A percentile compares a stretch with the other conserved stretches of the same genome.
Evolutionary conservation across 2,329 filamentous ascomycete genomes (phyloP).

Genomic region (Tolypocladium pustulatum): DNA sequence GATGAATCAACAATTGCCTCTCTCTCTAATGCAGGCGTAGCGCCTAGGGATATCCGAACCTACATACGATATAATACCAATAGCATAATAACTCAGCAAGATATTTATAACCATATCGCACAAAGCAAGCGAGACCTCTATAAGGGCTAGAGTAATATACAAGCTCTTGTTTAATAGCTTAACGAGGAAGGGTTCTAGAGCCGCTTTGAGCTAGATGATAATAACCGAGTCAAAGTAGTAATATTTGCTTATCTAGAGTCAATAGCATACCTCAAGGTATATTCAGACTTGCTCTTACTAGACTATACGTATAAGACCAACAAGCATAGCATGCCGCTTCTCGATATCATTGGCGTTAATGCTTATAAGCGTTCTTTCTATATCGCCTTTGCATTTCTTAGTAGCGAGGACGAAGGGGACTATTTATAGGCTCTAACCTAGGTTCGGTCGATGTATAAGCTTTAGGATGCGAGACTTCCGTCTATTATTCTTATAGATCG

Average conservation of each 20-base stretch:
- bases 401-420: slow-evolving; percentile 7
- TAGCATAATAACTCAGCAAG: slow-evolving; percentile 7
- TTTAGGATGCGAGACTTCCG: background rate
- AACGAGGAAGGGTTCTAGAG: slow-evolving; percentile 10
- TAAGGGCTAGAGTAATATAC: no score
- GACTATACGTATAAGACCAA: slow-evolving; percentile 15
- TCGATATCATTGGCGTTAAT: no score
- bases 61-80: slow-evolving; percentile 6
- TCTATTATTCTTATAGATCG: slow-evolving; percentile 10
- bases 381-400: slow-evolving; percentile 13
- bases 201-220: slow-evolving; percentile 1
- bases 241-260: slow-evolving; percentile 12
- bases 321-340: slow-evolving; percentile 9
- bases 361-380: no score
- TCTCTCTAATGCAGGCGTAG: background rate
- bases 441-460: no score
- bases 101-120: slow-evolving; percentile 13
- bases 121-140: slow-evolving; percentile 5
- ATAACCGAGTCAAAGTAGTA: slow-evolving; percentile 8
- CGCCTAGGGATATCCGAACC: no score
- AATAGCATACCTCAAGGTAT: slow-evolving; percentile 9
- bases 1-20: background rate
- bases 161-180: no score
- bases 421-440: slow-evolving; percentile 8
- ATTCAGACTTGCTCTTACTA: slow-evolving; percentile 10